Evolutionary conservation across 306 rosid genomes (phyloP).

Genomic region (Inga oerstediana): DNA sequence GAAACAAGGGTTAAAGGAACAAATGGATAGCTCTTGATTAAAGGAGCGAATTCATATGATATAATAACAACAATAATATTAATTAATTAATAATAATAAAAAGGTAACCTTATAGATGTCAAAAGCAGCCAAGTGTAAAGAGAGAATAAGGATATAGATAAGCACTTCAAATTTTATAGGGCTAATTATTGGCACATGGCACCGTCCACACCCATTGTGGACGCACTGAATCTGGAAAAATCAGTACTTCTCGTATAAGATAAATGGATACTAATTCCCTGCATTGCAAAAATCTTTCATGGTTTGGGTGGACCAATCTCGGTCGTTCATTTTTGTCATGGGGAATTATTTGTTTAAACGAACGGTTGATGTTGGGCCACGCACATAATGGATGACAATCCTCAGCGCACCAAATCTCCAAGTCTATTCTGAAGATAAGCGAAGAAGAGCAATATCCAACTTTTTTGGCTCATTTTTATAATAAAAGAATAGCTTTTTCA

Average conservation of each 20-base stretch:
- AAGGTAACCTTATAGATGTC: conserved; percentile 6
- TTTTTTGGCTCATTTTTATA: not conserved
- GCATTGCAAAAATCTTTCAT: not conserved
- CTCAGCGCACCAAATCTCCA: not conserved
- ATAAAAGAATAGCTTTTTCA: not conserved
- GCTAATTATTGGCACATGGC: conserved; percentile 26
- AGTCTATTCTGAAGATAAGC: not conserved
- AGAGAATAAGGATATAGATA: conserved; percentile 34
- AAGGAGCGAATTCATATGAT: not conserved
- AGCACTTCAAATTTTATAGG: conserved; percentile 31
- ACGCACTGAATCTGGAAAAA: conserved; percentile 24
- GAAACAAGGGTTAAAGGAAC: not conserved
- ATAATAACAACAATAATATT: conserved; percentile 16
- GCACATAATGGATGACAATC: not conserved
- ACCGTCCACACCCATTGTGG: conserved; percentile 18
- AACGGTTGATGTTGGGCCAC: not conserved
- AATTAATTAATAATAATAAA: not conserved
- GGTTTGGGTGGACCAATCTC: not conserved
- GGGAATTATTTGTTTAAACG: not conserved
- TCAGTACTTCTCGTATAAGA: not conserved
- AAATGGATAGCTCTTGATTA: conserved; percentile 7
- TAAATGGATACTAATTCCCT: not conserved
- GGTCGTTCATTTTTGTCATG: not conserved
- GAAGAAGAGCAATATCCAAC: not conserved
- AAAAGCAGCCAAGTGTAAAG: conserved; percentile 33